A percentile compares a stretch with the other conserved stretches of the same genome.
phyloP scores from a whole-genome alignment of 1,284 basidiomycete species.

The Pascua guehoae region DNA sequence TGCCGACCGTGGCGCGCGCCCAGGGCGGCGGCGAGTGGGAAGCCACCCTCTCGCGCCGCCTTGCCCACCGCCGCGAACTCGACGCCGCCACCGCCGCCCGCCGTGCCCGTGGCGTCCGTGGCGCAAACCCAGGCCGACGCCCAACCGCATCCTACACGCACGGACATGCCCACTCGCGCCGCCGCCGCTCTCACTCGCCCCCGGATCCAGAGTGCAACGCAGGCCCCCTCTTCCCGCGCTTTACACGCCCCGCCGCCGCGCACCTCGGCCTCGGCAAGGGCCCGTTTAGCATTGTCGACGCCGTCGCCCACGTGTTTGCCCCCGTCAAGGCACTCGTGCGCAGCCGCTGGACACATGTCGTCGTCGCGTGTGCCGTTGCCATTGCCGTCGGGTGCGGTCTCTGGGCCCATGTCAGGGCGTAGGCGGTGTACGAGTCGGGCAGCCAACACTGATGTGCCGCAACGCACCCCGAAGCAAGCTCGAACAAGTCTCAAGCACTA shows the following conservation, averaged over 20 bases:
- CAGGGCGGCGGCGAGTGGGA: conserved; percentile 44
- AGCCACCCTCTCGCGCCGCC: conserved; percentile 35
- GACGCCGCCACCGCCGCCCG: conserved; percentile 8
- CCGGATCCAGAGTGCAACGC: not conserved
- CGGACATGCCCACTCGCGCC: not conserved
- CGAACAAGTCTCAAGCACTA: too few species aligned
- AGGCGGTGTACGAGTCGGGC: too few species aligned
- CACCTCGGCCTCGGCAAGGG: not conserved
- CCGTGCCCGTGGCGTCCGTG: conserved; percentile 1
- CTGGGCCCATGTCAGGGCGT: conserved; percentile 9
- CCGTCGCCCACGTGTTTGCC: conserved; percentile 12
- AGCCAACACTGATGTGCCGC: too few species aligned
- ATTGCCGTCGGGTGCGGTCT: conserved; percentile 20
- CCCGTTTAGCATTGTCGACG: conserved; percentile 8
- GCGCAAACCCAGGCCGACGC: not conserved
- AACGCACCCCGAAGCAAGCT: too few species aligned
- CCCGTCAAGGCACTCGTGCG: conserved; percentile 3
- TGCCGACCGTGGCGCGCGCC: conserved; percentile 40
- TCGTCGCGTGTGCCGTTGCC: conserved; percentile 20
- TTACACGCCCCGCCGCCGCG: not conserved
- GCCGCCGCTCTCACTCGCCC: conserved; percentile 3
- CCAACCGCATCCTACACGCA: not conserved
- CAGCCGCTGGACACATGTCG: conserved; percentile 9
- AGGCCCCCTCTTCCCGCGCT: conserved; percentile 15
- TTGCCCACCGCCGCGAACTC: conserved; percentile 35